Conservation (phyloP, 2,329 filamentous ascomycete genomes). For the Purpureocillium lavendulum region DNA sequence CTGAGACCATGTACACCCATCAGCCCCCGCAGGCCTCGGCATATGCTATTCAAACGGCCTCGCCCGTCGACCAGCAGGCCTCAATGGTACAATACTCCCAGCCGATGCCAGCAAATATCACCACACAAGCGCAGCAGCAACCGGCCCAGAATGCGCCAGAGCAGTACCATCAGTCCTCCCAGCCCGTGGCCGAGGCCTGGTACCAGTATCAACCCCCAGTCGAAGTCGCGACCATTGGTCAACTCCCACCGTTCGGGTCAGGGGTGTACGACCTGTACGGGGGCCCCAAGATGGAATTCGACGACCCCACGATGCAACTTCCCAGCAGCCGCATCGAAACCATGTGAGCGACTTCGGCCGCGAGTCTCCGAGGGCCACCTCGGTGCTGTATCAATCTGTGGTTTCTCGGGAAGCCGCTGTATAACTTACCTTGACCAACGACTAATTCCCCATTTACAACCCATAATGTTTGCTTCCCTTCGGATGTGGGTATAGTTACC, state of each 20-base stretch:
- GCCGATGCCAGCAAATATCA: constrained; percentile 28
- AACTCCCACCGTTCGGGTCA: constrained; percentile 39
- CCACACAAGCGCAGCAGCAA: constrained; percentile 21
- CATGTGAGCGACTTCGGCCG: constrained; percentile 29
- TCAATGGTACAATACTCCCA: constrained; percentile 35
- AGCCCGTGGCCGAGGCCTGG: constrained; percentile 41
- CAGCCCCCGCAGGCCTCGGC: constrained; percentile 38
- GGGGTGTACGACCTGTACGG: constrained; percentile 45
- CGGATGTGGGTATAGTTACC: constrained; percentile 1
- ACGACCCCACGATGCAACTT: constrained; percentile 49
- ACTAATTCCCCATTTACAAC: background rate
- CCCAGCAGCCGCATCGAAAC: constrained; percentile 50
- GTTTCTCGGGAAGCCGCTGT: background rate
- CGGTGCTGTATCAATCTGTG: background rate
- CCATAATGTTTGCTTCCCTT: constrained; percentile 3
- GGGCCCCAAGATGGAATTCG: constrained; percentile 46
- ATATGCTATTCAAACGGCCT: constrained; percentile 38
- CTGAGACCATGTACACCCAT: constrained; percentile 50
- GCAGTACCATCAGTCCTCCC: constrained; percentile 28
- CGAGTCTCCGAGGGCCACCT: background rate
- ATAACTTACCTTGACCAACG: too few relatives aligned
- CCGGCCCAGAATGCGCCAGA: constrained; percentile 16
- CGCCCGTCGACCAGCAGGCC: constrained; percentile 36
- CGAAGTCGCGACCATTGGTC: constrained; percentile 47
- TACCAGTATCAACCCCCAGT: constrained; percentile 50